Percentiles rank a stretch among this genome's conserved stretches.
Evolutionary conservation across 2,329 filamentous ascomycete species (phyloP).

Genomic region (Thelonectria rubi): DNA sequence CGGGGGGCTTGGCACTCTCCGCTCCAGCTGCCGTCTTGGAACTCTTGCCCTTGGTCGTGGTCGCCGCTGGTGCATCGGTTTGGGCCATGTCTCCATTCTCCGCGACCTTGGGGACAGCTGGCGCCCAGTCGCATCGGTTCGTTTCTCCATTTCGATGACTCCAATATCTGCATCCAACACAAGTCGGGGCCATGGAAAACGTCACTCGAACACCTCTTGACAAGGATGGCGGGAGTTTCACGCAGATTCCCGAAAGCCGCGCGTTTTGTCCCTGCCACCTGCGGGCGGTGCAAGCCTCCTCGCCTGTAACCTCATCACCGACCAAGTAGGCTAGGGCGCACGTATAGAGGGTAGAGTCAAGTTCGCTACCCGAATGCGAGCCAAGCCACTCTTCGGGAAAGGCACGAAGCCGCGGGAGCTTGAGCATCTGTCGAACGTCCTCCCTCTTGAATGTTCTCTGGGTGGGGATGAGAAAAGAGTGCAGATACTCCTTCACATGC

Average conservation of each 20-base stretch:
- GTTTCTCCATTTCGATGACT: slow-evolving; percentile 35
- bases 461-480: slow-evolving; percentile 29
- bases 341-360: slow-evolving; percentile 41
- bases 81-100: too few relatives aligned
- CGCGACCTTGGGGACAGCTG: too few relatives aligned
- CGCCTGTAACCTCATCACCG: slow-evolving; percentile 39
- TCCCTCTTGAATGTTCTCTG: slow-evolving; percentile 34
- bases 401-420: slow-evolving; percentile 35
- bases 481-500: slow-evolving; percentile 36
- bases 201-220: slow-evolving; percentile 26
- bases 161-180: slow-evolving; percentile 47
- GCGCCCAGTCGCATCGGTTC: slow-evolving; percentile 42
- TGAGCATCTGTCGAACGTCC: slow-evolving; percentile 39
- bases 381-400: slow-evolving; percentile 43
- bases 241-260: slow-evolving; percentile 41
- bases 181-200: slow-evolving; percentile 37
- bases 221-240: slow-evolving; percentile 39
- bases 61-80: neutral
- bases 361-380: slow-evolving; percentile 27
- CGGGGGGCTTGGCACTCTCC: too few relatives aligned
- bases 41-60: neutral
- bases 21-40: too few relatives aligned
- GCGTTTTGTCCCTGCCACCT: slow-evolving; percentile 11
- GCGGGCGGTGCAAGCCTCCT: slow-evolving; percentile 31
- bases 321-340: slow-evolving; percentile 46